Base-by-base conservation (phyloP, 1,139 yeast genomes). In the Zhuliangozyma blackwelliae region DNA sequence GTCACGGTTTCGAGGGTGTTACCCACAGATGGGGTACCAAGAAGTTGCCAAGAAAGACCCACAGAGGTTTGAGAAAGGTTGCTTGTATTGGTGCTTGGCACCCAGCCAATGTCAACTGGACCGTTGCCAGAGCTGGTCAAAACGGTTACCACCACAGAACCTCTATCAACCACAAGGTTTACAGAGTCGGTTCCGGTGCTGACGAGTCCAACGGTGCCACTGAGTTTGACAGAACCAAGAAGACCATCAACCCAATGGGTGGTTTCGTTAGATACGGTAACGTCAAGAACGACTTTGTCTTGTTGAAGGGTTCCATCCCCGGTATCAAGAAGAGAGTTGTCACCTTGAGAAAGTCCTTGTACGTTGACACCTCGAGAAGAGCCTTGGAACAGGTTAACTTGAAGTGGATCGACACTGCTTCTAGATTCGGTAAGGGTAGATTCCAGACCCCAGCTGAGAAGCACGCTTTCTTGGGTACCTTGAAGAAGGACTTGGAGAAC, bases 21-120 rank as follows among this genome's bases (percentile, higher is more conserved):
- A 94, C 98, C 79, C 96, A 89, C 89, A 89, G 99, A 87, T 92
- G 97, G 97, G 98, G 98, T 72, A 92, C 98, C 84, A 94, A 90
- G 92, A 89, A 86, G 82, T 81, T 92, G 63, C 98, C 99, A 77
- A 89, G 99, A 82, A 92, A 92, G 95, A 92, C 99, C 72, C 99
- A 92, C 78, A 89, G 97, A 85, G 99, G 99, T 92, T 82, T 90
- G 72, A 89, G 99, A 84, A 94, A 94, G 89, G 98, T 92, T 76
- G 99, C 98, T 69, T 92, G 99, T 89, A 94, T 92, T 68, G 99
- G 99, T 84, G 97, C 99, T 69, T 92, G 99, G 99, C 98, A 92
- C 81, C 98, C 98, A 75, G 85, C 96, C 77, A 96, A 92, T 80
- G 99, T 92, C 68, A 79, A 82, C 77, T 92, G 95, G 95, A 86